Evolutionary conservation across 2,329 filamentous ascomycete species (phyloP).

Genomic region (Aspergillus luchuensis): DNA sequence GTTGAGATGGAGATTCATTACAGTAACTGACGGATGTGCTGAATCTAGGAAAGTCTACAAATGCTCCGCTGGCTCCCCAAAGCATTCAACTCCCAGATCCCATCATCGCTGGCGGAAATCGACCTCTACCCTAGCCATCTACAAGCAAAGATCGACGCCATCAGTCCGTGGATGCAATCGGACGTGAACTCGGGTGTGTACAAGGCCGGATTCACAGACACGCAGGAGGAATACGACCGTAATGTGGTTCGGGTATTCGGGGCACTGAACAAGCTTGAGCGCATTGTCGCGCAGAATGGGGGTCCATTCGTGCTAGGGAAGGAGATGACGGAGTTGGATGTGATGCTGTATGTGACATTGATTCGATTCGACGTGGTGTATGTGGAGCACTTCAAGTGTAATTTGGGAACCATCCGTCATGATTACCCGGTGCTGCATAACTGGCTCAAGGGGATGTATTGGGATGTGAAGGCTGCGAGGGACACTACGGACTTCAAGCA

Average conservation of each 20-base stretch:
- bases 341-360: slow-evolving; percentile 59
- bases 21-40: not conserved
- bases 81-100: slow-evolving; percentile 53
- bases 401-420: slow-evolving; percentile 61
- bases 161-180: slow-evolving; percentile 57
- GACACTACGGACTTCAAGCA: slow-evolving; percentile 66
- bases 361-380: slow-evolving; percentile 65
- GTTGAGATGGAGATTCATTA: too few species aligned
- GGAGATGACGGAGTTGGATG: slow-evolving; percentile 61
- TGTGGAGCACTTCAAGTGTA: slow-evolving; percentile 68
- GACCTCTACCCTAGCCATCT: slow-evolving; percentile 58
- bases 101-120: slow-evolving; percentile 47
- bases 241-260: slow-evolving; percentile 59
- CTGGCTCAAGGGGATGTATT: slow-evolving; percentile 63
- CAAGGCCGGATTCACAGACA: slow-evolving; percentile 60
- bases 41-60: slow-evolving; percentile 39
- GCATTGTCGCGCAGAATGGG: slow-evolving; percentile 46
- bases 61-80: slow-evolving; percentile 60
- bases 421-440: slow-evolving; percentile 63
- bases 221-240: slow-evolving; percentile 59
- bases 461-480: slow-evolving; percentile 56
- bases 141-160: slow-evolving; percentile 53
- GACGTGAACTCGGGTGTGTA: slow-evolving; percentile 64
- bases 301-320: slow-evolving; percentile 61
- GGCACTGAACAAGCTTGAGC: slow-evolving; percentile 61